Percentiles rank a stretch among this genome's conserved stretches.
Conservation (phyloP, 2,329 filamentous ascomycete species). For the Phyllosticta paracitricarpa region DNA sequence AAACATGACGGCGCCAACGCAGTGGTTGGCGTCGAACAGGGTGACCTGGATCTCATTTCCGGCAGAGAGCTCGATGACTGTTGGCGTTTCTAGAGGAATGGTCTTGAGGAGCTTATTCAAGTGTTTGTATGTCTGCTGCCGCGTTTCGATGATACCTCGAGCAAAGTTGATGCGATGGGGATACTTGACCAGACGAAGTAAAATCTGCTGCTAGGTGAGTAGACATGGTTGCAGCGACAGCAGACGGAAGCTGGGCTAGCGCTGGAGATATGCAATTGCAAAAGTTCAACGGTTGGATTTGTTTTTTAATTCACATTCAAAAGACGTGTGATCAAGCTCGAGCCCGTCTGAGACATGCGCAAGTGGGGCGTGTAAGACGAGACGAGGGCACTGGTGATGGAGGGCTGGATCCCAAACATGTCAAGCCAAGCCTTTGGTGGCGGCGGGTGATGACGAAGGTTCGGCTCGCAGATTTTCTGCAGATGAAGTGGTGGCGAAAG, state of each 20-base stretch:
- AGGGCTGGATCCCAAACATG: background rate
- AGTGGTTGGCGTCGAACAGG: slow-evolving; percentile 86
- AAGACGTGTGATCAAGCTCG: background rate
- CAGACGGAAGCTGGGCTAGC: background rate
- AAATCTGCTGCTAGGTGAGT: slow-evolving; percentile 36
- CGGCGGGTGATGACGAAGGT: background rate
- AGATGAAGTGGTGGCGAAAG: background rate
- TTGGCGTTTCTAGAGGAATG: slow-evolving; percentile 73
- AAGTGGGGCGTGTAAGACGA: background rate
- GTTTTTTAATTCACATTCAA: background rate
- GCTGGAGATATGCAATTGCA: background rate
- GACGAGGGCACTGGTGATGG: background rate
- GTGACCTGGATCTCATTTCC: slow-evolving; percentile 66
- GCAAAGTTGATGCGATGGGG: slow-evolving; percentile 73
- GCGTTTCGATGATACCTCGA: slow-evolving; percentile 64
- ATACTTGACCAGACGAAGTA: slow-evolving; percentile 70
- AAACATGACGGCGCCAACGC: slow-evolving; percentile 85
- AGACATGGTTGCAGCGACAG: background rate
- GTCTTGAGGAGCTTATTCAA: slow-evolving; percentile 65
- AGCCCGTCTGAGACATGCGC: background rate
- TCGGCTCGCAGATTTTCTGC: background rate
- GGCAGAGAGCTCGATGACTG: slow-evolving; percentile 61
- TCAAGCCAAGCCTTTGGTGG: background rate
- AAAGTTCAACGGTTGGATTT: background rate
- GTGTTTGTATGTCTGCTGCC: slow-evolving; percentile 66